Base-by-base conservation (phyloP, 257 asterid genomes). In the Asclepias syriaca region DNA sequence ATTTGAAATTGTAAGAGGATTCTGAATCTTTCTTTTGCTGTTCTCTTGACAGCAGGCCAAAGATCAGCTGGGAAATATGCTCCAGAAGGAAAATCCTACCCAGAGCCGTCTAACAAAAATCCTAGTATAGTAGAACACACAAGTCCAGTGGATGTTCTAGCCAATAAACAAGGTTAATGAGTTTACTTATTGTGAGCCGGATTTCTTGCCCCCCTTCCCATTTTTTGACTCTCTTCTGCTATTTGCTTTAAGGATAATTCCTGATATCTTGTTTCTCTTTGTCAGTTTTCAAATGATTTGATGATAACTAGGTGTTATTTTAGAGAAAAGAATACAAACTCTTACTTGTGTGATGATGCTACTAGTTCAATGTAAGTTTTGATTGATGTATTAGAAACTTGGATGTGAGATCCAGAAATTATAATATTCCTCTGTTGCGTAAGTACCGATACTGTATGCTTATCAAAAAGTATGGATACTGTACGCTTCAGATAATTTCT, bases 1-100 rank as follows among this genome's bases (percentile, higher is more conserved):
- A 39, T 18, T 22, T 50, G 77, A 72, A 51, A 29, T 65, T 43
- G 66, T 66, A 18, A 72, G 60, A 49, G 71, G 50, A 34, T 77
- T 54, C 66, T 75, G 57, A 43, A 54, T 61, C 74, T 43, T 54
- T 54, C 24, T 53, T 59, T 71, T 51, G 74, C 49, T 79, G 34
- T 37, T 78, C 19, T 32, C 63, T 60, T 60, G 72, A 22, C 34
- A 54, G 72, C 74, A 73, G 79, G 64, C 50, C 65, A 24, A 34
- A 46, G 72, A 57, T 65, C 77, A 74, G 72, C 61, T 75, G 71
- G 51, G 65, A 43, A 67, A 71, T 65, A 76, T 72, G 56, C 68
- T 80, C 66, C 68, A 43, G 74, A 68, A 70, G 73, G 39, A 73
- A 73, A 74, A 27, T 57, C 54, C 43, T 55, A 68, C 40, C 4